These are phyloP conservation scores for Desmodesmus armatus DNA, from an alignment of 139 green algal genomes.

Conservation along the genomic window DNA sequence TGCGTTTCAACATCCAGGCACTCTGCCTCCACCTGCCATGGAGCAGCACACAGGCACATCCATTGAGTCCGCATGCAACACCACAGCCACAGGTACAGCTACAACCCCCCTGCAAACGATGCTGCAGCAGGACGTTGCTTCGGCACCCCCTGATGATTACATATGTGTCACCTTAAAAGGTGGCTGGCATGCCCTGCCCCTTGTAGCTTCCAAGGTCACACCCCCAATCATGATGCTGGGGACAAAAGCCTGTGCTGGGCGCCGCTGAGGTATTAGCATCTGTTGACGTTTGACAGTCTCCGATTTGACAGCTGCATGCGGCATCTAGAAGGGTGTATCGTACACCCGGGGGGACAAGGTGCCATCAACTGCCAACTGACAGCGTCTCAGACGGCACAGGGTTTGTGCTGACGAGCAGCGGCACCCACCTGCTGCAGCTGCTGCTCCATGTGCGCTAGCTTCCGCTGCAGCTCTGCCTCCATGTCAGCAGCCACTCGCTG, in stretches of 20 bases:
- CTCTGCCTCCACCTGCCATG: slow-evolving; percentile 1
- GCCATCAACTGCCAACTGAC: background rate
- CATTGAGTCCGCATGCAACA: background rate
- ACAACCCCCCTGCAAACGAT: background rate
- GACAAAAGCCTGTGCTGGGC: background rate
- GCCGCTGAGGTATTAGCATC: background rate
- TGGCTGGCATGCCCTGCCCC: background rate
- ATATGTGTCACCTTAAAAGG: no score
- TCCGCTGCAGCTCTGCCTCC: slow-evolving; percentile 11
- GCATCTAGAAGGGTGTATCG: background rate
- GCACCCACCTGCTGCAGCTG: slow-evolving; percentile 2
- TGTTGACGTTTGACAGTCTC: background rate
- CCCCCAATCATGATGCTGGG: background rate
- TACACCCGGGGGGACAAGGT: background rate
- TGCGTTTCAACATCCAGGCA: slow-evolving; percentile 13
- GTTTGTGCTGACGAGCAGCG: no score
- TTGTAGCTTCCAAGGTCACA: background rate
- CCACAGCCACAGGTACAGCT: background rate
- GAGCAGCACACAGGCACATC: background rate
- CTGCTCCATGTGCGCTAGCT: slow-evolving; percentile 14
- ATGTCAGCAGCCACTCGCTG: slow-evolving; percentile 1
- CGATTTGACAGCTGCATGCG: background rate
- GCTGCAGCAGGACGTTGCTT: background rate
- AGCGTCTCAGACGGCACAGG: no score
- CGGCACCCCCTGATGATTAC: no score